phyloP scores from a whole-genome alignment of 2,329 filamentous ascomycete species.

The Zopfia rhizophila region DNA sequence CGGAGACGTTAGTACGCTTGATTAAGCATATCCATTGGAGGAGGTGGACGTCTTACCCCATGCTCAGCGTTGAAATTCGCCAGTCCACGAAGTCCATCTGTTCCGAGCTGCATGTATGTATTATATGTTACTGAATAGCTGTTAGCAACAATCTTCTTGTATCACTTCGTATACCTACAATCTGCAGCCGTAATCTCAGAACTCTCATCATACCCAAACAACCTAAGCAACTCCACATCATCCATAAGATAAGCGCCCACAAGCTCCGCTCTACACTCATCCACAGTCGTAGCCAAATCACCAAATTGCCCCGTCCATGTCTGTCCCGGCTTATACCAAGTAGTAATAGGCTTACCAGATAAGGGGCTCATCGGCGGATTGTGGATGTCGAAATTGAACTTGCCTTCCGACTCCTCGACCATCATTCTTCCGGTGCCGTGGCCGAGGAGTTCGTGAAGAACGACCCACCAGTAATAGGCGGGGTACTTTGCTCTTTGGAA shows the following conservation, averaged over 20 bases:
- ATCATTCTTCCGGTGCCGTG: slow-evolving; percentile 26
- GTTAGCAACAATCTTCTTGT: slow-evolving; percentile 1
- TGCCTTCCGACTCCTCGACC: slow-evolving; percentile 8
- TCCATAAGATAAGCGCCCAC: slow-evolving; percentile 16
- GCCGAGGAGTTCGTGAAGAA: slow-evolving; percentile 23
- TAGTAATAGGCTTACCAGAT: slow-evolving; percentile 11
- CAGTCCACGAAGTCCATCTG: slow-evolving; percentile 17
- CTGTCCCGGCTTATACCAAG: slow-evolving; percentile 21
- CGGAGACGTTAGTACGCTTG: slow-evolving; percentile 1
- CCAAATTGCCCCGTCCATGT: slow-evolving; percentile 22
- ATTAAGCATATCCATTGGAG: neutral
- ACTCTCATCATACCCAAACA: slow-evolving; percentile 22
- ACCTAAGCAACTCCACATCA: slow-evolving; percentile 14
- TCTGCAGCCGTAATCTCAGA: slow-evolving; percentile 19
- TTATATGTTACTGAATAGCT: slow-evolving; percentile 15
- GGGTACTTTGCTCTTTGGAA: slow-evolving; percentile 18
- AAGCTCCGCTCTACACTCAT: slow-evolving; percentile 22
- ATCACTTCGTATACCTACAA: slow-evolving; percentile 11
- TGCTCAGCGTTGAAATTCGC: slow-evolving; percentile 19
- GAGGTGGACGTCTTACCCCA: slow-evolving; percentile 12
- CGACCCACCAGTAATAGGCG: slow-evolving; percentile 16
- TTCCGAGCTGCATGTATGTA: slow-evolving; percentile 19
- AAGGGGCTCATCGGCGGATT: slow-evolving; percentile 19
- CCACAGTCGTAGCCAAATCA: slow-evolving; percentile 16
- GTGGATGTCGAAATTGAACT: slow-evolving; percentile 22